Base-by-base conservation (phyloP, 179 eudicot genomes). In the Carnegiea gigantea region DNA sequence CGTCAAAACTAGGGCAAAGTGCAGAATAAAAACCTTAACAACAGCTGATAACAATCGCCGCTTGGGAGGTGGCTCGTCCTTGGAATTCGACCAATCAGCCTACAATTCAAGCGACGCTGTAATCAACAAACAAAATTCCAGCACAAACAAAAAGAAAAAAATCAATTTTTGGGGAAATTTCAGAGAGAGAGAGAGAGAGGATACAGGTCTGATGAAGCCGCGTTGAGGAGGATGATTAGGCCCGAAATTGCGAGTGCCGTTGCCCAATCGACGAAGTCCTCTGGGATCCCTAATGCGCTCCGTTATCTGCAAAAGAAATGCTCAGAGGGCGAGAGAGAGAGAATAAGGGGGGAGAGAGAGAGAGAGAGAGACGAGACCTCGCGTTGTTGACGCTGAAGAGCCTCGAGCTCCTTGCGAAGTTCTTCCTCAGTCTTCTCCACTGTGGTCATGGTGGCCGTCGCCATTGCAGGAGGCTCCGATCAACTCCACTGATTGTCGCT, bases 201-300 rank as follows among this genome's bases (percentile, higher is more conserved):
- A 65, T 85, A 94, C 95, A 57, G 94, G 95, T 85, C 98, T 83
- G 62, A 87, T 76, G 73, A 92, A 87, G 62, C 89, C 93, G 51
- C 96, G 98, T 77, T 89, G 87, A 51, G 85, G 90, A 60, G 75
- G 85, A 46, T 82, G 89, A 71, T 84, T 88, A 64, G 91, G 85
- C 64, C 51, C 70, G 26, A 90, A 85, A 85, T 88, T 92, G 33
- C 97, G 92, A 40, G 90, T 88, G 65, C 86, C 90, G 21, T 86
- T 75, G 33, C 88, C 92, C 9, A 88, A 26, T 48, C 97, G 92
- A 20, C 99, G 95, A 73, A 95, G 84, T 3, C 99, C 98, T 85
- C 98, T 88, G 6, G 98, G 99, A 89, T 95, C 95, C 71, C 93
- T 92, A 67, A 95, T 92, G 79, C 99, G 92, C 80, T 91, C 99